phyloP scores from a whole-genome alignment of 805 yeast genomes.

The Soucietia sequanensis region DNA sequence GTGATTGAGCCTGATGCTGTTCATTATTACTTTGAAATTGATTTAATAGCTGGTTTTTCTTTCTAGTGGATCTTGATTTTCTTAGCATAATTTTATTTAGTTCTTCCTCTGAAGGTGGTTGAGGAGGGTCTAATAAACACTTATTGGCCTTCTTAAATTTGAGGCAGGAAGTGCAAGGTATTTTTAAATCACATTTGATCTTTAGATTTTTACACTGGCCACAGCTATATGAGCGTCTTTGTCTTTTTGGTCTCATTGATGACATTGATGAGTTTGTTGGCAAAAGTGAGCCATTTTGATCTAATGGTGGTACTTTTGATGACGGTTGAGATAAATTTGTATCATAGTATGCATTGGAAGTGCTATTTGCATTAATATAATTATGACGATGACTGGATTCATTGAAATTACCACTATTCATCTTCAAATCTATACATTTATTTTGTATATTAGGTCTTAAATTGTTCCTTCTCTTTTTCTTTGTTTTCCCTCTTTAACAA shows the following conservation, averaged over 20 bases:
- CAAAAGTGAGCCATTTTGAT: too few species aligned
- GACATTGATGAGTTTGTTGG: too few species aligned
- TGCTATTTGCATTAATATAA: too few species aligned
- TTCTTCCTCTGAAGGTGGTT: constrained; percentile 44
- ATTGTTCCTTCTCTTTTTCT: too few species aligned
- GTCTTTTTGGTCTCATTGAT: constrained; percentile 32
- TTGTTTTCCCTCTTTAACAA: too few species aligned
- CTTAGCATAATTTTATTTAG: constrained; percentile 28
- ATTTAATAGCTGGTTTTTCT: constrained; percentile 10
- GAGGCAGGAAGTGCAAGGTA: constrained; percentile 48
- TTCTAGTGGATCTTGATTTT: constrained; percentile 16
- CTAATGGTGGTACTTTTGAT: too few species aligned
- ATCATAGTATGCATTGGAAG: too few species aligned
- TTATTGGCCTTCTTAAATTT: constrained; percentile 36
- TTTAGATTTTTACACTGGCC: constrained; percentile 56
- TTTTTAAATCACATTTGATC: constrained; percentile 50
- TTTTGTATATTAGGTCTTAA: too few species aligned
- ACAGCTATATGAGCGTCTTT: constrained; percentile 53
- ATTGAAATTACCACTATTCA: too few species aligned
- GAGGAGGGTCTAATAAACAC: constrained; percentile 41
- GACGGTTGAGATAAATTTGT: too few species aligned
- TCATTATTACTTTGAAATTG: constrained; percentile 1
- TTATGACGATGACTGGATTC: too few species aligned
- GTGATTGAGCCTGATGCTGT: neutral
- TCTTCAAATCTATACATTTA: too few species aligned